These are phyloP conservation scores for Echeveria elegans DNA, from an alignment of 164 flowering plant genomes.

Conservation along the genomic window DNA sequence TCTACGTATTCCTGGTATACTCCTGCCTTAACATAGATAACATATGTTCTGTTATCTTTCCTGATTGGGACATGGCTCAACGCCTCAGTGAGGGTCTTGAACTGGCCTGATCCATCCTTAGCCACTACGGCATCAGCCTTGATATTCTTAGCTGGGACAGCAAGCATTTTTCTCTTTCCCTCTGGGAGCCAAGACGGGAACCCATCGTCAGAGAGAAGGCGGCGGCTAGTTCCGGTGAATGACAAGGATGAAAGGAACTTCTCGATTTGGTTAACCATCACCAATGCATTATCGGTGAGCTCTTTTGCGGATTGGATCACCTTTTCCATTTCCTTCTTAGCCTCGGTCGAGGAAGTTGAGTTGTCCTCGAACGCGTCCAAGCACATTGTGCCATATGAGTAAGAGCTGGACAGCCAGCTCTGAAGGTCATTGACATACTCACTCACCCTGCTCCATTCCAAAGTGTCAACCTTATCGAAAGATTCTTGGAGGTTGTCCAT, in stretches of 20 bases:
- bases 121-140: constrained; percentile 52
- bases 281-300: constrained; percentile 3
- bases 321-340: not conserved
- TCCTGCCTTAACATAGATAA: constrained; percentile 62
- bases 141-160: not conserved
- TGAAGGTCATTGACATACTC: constrained; percentile 6
- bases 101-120: constrained; percentile 61
- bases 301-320: not conserved
- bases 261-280: constrained; percentile 5
- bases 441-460: constrained; percentile 13
- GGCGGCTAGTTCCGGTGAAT: constrained; percentile 8
- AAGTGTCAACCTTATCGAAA: not conserved
- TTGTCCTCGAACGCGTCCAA: constrained; percentile 7
- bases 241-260: constrained; percentile 9
- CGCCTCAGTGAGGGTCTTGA: constrained; percentile 50
- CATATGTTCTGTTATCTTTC: constrained; percentile 24
- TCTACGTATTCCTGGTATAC: constrained; percentile 45
- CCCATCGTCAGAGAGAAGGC: constrained; percentile 14
- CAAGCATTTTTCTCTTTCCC: constrained; percentile 13
- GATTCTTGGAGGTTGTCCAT: not conserved
- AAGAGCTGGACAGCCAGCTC: constrained; percentile 2
- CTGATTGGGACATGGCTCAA: constrained; percentile 27
- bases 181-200: constrained; percentile 23
- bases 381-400: constrained; percentile 6
- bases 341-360: not conserved